phyloP scores from a whole-genome alignment of 164 flowering plant species.

The Berberis thunbergii region DNA sequence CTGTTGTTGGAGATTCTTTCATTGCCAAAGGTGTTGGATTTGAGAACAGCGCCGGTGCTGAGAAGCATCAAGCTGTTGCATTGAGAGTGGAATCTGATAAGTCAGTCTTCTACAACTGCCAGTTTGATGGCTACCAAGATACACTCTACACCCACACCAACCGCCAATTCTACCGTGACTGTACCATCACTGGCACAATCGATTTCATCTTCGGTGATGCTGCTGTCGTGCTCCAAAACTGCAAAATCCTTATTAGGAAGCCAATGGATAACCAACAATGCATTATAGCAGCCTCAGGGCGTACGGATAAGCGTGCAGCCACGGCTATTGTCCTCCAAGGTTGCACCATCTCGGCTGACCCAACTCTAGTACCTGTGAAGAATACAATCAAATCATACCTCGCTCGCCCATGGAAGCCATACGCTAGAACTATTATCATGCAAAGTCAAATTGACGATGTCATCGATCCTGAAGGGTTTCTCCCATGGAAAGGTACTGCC shows the following conservation, averaged over 20 bases:
- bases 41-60: constrained; percentile 37
- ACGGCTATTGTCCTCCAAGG: neutral
- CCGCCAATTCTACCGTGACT: constrained; percentile 1
- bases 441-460: neutral
- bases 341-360: neutral
- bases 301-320: neutral
- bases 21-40: constrained; percentile 30
- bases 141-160: neutral
- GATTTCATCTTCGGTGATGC: neutral
- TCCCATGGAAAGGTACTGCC: neutral
- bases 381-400: neutral
- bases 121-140: neutral
- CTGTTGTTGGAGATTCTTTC: constrained; percentile 27
- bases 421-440: neutral
- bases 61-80: neutral
- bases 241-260: neutral
- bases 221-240: neutral
- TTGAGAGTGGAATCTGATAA: neutral
- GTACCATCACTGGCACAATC: neutral
- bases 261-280: neutral
- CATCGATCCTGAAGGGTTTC: neutral
- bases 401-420: neutral
- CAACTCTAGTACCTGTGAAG: neutral
- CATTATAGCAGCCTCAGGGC: neutral
- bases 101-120: neutral